Conservation (phyloP, 768 basidiomycete species). For the Lyophyllum atratum region DNA sequence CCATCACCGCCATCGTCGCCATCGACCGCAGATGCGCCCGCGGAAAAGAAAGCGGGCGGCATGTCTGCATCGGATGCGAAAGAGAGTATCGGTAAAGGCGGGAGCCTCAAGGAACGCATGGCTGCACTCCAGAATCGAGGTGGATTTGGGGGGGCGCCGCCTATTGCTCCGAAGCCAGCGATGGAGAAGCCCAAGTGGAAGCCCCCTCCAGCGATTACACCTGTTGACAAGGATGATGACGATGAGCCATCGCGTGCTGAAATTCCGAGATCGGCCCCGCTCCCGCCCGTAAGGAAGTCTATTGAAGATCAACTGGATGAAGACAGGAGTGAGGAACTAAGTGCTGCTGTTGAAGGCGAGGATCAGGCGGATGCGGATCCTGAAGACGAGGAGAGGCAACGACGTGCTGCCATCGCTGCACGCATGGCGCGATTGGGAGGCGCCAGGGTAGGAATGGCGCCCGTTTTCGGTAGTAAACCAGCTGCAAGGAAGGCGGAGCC, state of each 20-base stretch:
- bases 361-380: conserved; percentile 42
- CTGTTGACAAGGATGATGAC: conserved; percentile 48
- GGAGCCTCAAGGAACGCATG: conserved; percentile 92
- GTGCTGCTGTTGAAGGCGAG: conserved; percentile 26
- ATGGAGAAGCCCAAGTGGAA: conserved; percentile 86
- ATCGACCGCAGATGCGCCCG: conserved; percentile 22
- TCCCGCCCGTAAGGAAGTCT: conserved; percentile 27
- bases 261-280: conserved; percentile 37
- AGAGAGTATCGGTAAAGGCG: conserved; percentile 78
- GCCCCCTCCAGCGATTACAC: conserved; percentile 60
- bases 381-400: conserved; percentile 74
- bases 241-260: conserved; percentile 29
- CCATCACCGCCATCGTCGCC: conserved; percentile 52
- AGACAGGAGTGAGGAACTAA: conserved; percentile 18
- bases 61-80: conserved; percentile 90
- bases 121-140: conserved; percentile 87
- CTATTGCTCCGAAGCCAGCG: conserved; percentile 55
- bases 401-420: conserved; percentile 86
- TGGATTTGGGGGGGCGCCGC: conserved; percentile 68
- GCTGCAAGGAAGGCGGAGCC: conserved; percentile 34
- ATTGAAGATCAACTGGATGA: conserved; percentile 21
- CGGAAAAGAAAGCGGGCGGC: conserved; percentile 35
- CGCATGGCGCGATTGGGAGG: conserved; percentile 94
- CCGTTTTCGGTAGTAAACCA: conserved; percentile 59
- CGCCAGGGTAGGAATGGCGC: conserved; percentile 77